These are phyloP conservation scores for Hyaloscypha bicolor DNA, from an alignment of 495 filamentous ascomycete genomes.

Conservation along the genomic window DNA sequence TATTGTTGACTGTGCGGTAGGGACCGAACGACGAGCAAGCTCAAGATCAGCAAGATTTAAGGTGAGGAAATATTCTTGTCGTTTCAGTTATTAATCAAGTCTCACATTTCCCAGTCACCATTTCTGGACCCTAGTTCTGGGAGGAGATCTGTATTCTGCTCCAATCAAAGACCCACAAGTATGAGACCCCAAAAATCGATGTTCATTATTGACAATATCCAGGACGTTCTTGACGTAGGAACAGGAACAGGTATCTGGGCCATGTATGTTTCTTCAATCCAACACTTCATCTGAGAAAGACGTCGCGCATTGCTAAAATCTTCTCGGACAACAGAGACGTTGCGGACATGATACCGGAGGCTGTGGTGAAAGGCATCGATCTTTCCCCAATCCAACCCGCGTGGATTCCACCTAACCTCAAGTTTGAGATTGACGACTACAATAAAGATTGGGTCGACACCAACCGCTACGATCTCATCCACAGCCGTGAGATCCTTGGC, in stretches of 20 bases:
- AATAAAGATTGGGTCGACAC: conserved; percentile 55
- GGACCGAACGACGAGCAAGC: conserved; percentile 16
- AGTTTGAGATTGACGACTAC: conserved; percentile 55
- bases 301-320: conserved; percentile 58
- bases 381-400: conserved; percentile 50
- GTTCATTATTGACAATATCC: background rate
- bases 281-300: conserved; percentile 38
- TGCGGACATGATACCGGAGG: conserved; percentile 51
- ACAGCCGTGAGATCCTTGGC: conserved; percentile 52
- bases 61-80: background rate
- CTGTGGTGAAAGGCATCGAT: conserved; percentile 55
- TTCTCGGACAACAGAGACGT: conserved; percentile 48
- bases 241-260: conserved; percentile 65
- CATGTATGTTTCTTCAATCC: conserved; percentile 36
- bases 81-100: background rate
- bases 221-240: conserved; percentile 15
- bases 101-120: conserved; percentile 30
- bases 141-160: conserved; percentile 35
- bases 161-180: conserved; percentile 18
- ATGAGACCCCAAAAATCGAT: conserved; percentile 27
- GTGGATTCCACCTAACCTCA: conserved; percentile 55
- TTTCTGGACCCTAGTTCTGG: conserved; percentile 38
- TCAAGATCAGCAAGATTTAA: conserved; percentile 18
- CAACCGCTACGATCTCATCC: conserved; percentile 53
- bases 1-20: background rate